phyloP scores from a whole-genome alignment of 2,329 filamentous ascomycete genomes.

The Ilyonectria mors-panacis region DNA sequence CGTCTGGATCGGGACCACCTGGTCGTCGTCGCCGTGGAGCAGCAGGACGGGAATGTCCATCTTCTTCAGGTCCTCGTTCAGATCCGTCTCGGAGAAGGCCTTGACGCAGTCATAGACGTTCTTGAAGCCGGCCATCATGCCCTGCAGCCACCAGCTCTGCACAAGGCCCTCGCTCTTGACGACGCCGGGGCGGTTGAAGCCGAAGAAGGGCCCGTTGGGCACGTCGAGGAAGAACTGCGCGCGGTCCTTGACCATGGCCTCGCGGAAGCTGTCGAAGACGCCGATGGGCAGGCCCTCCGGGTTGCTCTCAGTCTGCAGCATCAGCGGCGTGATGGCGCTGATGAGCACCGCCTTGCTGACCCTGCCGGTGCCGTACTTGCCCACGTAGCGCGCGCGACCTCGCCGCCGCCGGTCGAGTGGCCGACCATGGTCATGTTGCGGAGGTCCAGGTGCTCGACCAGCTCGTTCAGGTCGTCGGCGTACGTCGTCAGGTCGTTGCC shows the following conservation, averaged over 20 bases:
- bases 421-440: slow-evolving; percentile 60
- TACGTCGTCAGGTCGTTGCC: slow-evolving; percentile 49
- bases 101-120: slow-evolving; percentile 57
- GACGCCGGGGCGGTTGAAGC: slow-evolving; percentile 58
- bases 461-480: slow-evolving; percentile 50
- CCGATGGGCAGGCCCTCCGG: slow-evolving; percentile 52
- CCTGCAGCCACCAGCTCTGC: slow-evolving; percentile 57
- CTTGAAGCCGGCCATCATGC: slow-evolving; percentile 57
- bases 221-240: slow-evolving; percentile 75
- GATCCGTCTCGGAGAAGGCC: slow-evolving; percentile 59
- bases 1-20: slow-evolving; percentile 55
- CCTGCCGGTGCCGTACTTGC: slow-evolving; percentile 54
- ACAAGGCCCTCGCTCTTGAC: slow-evolving; percentile 52
- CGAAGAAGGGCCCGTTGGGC: slow-evolving; percentile 76
- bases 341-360: slow-evolving; percentile 58
- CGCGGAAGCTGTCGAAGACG: slow-evolving; percentile 57
- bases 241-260: slow-evolving; percentile 50
- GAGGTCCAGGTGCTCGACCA: slow-evolving; percentile 49
- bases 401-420: slow-evolving; percentile 60
- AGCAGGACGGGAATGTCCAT: slow-evolving; percentile 57
- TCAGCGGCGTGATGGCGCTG: slow-evolving; percentile 52
- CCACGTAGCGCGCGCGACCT: slow-evolving; percentile 52
- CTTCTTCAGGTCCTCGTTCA: slow-evolving; percentile 56
- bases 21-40: slow-evolving; percentile 59
- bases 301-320: slow-evolving; percentile 53